Conservation (phyloP, 257 asterid genomes). For the Solanum chiquidenum region DNA sequence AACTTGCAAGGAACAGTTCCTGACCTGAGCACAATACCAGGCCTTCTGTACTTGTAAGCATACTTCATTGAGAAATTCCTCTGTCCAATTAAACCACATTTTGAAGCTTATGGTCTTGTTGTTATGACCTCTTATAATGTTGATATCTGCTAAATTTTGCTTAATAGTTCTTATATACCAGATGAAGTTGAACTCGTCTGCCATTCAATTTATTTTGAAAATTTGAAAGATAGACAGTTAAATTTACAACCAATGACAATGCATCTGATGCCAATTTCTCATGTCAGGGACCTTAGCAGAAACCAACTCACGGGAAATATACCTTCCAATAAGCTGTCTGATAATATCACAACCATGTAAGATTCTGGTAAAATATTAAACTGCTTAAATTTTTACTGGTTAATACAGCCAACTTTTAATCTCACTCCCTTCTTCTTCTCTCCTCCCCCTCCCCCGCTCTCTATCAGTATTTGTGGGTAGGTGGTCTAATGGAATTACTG, state of each 20-base stretch:
- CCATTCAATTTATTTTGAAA: not conserved
- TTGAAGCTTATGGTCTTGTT: not conserved
- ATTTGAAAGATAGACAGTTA: not conserved
- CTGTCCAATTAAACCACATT: not conserved
- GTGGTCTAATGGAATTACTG: not conserved
- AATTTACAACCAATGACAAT: not conserved
- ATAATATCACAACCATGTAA: not conserved
- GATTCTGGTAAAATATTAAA: not conserved
- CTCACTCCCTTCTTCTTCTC: not conserved
- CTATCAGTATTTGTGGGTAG: not conserved
- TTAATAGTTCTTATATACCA: not conserved
- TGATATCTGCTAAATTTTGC: not conserved
- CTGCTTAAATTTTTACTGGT: not conserved
- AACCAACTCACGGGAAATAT: not conserved
- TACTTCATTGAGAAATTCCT: not conserved
- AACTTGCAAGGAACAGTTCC: not conserved
- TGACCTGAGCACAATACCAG: not conserved
- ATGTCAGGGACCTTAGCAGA: not conserved
- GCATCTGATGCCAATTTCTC: not conserved
- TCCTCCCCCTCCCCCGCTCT: not conserved
- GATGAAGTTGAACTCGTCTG: not conserved
- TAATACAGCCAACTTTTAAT: not conserved
- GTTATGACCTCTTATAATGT: not conserved
- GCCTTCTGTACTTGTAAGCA: not conserved
- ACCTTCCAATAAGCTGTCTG: not conserved